A percentile compares a stretch with the other conserved stretches of the same genome.
phyloP scores from a whole-genome alignment of 768 basidiomycete species.

The Naganishia onofrii region DNA sequence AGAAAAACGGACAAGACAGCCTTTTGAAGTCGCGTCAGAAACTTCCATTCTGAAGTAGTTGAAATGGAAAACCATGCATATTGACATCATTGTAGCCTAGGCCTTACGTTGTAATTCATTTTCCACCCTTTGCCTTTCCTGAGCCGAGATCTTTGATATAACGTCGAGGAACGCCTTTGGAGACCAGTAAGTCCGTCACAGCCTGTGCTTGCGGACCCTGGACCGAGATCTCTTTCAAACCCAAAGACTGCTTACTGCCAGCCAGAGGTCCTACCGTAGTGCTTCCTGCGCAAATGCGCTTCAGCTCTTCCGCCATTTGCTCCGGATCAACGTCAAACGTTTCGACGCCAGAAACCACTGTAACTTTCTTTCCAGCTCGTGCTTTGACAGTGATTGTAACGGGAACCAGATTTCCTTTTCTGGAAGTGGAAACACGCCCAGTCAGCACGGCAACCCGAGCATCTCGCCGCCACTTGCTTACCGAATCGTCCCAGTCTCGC shows the following conservation, averaged over 20 bases:
- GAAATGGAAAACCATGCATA: background rate
- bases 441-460: background rate
- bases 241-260: constrained; percentile 43
- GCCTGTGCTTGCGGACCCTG: constrained; percentile 76
- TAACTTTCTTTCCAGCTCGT: constrained; percentile 75
- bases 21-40: background rate
- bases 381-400: constrained; percentile 68
- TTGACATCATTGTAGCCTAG: background rate
- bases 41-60: background rate
- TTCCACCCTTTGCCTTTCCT: constrained; percentile 16
- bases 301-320: constrained; percentile 73
- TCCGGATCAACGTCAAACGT: constrained; percentile 68
- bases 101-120: constrained; percentile 25
- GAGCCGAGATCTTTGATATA: constrained; percentile 62
- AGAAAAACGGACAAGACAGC: background rate
- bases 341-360: constrained; percentile 75
- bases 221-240: constrained; percentile 67
- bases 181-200: constrained; percentile 66
- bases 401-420: constrained; percentile 63
- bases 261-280: constrained; percentile 56
- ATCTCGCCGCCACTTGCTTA: constrained; percentile 34
- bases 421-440: background rate
- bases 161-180: constrained; percentile 72
- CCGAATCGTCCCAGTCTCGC: constrained; percentile 47
- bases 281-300: constrained; percentile 71